These are phyloP conservation scores for Tetracladium setigerum DNA, from an alignment of 495 filamentous ascomycete genomes.

Conservation along the genomic window DNA sequence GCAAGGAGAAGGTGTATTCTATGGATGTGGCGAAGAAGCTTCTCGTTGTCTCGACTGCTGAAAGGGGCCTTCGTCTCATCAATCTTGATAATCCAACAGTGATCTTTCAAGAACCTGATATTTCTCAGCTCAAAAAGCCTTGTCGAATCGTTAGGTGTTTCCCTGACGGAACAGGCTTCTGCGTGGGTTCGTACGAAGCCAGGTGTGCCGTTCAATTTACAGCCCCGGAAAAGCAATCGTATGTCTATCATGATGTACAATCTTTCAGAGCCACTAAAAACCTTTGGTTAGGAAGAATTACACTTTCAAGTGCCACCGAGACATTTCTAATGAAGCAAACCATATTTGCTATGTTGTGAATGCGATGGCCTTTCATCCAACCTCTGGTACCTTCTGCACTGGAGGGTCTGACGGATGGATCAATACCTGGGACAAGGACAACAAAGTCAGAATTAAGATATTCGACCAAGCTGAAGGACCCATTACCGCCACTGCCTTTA, in stretches of 20 bases:
- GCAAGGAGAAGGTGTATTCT: slow-evolving; percentile 72
- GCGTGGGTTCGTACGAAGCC: slow-evolving; percentile 77
- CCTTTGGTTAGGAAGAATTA: slow-evolving; percentile 54
- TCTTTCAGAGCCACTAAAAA: too few relatives aligned
- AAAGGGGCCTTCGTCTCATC: slow-evolving; percentile 76
- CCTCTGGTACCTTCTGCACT: slow-evolving; percentile 80
- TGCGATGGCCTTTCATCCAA: slow-evolving; percentile 76
- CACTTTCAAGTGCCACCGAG: slow-evolving; percentile 86
- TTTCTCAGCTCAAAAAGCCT: slow-evolving; percentile 78
- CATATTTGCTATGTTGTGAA: slow-evolving; percentile 87
- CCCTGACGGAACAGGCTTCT: slow-evolving; percentile 70
- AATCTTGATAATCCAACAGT: slow-evolving; percentile 66
- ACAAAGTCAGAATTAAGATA: slow-evolving; percentile 72
- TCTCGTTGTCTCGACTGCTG: slow-evolving; percentile 75
- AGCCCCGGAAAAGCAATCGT: too few relatives aligned
- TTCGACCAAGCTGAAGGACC: slow-evolving; percentile 71
- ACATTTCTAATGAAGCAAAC: slow-evolving; percentile 55
- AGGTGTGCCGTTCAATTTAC: slow-evolving; percentile 79
- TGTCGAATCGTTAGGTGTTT: slow-evolving; percentile 77
- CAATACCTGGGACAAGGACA: slow-evolving; percentile 83
- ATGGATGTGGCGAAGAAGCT: slow-evolving; percentile 75
- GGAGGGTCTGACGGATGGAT: slow-evolving; percentile 82
- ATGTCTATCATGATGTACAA: too few relatives aligned
- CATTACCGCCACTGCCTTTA: slow-evolving; percentile 72
- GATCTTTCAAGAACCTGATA: slow-evolving; percentile 70